A percentile compares a stretch with the other conserved stretches of the same genome.
Conservation (phyloP, 768 basidiomycete genomes). For the Tephrocybe sp. region DNA sequence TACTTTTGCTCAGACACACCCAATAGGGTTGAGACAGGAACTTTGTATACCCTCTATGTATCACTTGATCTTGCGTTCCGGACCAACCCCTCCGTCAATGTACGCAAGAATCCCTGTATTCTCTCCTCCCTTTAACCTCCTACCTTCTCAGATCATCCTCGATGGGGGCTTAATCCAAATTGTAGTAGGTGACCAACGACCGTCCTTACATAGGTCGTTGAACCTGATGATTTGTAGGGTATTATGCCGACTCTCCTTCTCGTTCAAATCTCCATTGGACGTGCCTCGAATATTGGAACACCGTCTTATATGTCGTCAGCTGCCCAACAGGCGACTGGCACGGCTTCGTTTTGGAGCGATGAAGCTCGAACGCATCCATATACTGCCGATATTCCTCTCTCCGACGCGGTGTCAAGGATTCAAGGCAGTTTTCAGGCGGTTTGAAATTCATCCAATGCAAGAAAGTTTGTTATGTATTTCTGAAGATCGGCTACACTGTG, state of each 20-base stretch:
- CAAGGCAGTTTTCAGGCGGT: neutral
- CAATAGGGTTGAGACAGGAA: constrained; percentile 37
- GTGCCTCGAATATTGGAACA: constrained; percentile 6
- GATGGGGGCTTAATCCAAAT: constrained; percentile 19
- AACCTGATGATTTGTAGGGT: constrained; percentile 10
- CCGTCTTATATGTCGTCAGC: too few species aligned
- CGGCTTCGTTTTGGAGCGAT: constrained; percentile 6
- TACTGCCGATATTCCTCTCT: neutral
- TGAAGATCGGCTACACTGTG: too few species aligned
- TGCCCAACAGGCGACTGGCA: neutral
- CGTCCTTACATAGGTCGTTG: too few species aligned
- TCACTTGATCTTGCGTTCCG: constrained; percentile 27
- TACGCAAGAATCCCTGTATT: too few species aligned
- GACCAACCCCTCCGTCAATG: constrained; percentile 21
- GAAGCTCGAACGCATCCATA: neutral
- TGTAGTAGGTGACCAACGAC: constrained; percentile 19
- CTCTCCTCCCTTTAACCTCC: constrained; percentile 15
- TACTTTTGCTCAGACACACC: neutral
- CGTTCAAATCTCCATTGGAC: constrained; percentile 12
- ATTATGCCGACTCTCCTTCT: constrained; percentile 20
- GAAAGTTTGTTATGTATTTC: too few species aligned
- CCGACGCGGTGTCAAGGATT: neutral
- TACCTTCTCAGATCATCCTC: constrained; percentile 11
- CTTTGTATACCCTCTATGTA: constrained; percentile 35
- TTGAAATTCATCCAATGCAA: neutral